A percentile compares a stretch with the other conserved stretches of the same genome.
Evolutionary conservation across 257 asterid species (phyloP).

Genomic region (Coffea eugenioides): DNA sequence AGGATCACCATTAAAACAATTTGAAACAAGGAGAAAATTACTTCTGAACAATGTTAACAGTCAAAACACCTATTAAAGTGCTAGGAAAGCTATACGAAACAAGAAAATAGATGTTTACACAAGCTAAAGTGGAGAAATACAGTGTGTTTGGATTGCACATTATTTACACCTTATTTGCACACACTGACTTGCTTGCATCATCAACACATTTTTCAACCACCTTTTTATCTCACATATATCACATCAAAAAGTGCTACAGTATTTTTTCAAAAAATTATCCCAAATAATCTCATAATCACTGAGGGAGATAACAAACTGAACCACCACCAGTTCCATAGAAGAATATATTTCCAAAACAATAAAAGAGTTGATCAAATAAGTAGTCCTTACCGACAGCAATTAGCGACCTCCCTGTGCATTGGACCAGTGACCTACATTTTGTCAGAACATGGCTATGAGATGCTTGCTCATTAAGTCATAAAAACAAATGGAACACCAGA

Average conservation of each 20-base stretch:
- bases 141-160: no score
- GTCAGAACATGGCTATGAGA: slow-evolving; percentile 5
- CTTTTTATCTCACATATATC: no score
- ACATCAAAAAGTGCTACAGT: no score
- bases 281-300: not conserved
- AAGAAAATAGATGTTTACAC: not conserved
- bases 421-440: slow-evolving; percentile 95
- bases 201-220: no score
- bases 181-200: no score
- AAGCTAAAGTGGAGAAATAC: not conserved
- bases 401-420: slow-evolving; percentile 98
- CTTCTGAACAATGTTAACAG: not conserved
- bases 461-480: not conserved
- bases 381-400: slow-evolving; percentile 84
- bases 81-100: not conserved
- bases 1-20: not conserved
- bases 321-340: not conserved
- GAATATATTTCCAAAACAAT: not conserved
- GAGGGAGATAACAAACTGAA: slow-evolving; percentile 1
- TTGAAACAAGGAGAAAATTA: not conserved
- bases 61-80: not conserved
- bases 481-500: not conserved
- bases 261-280: no score
- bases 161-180: no score
- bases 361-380: not conserved